Conservation (phyloP, 2,329 filamentous ascomycete species). For the Aspergillus fumigatus region DNA sequence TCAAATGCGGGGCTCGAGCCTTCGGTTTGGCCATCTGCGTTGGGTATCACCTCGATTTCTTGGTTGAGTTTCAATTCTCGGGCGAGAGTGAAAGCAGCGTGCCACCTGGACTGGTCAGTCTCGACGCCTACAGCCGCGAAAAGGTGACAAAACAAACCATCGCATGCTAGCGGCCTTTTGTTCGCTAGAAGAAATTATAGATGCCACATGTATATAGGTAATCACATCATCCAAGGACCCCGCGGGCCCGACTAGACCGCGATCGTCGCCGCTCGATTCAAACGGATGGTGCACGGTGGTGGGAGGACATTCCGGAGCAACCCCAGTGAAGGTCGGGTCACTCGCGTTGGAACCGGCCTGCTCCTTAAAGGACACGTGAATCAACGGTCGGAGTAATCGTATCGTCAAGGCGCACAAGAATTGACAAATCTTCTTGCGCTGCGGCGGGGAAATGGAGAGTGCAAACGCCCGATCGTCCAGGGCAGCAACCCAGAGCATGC, state of each 20-base stretch:
- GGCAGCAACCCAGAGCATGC: constrained; percentile 96
- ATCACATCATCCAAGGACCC: constrained; percentile 82
- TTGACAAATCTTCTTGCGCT: constrained; percentile 79
- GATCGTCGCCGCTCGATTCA: constrained; percentile 54
- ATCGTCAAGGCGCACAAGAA: constrained; percentile 83
- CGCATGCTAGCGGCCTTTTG: constrained; percentile 90
- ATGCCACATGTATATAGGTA: constrained; percentile 88
- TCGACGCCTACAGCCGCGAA: not conserved
- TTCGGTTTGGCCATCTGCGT: constrained; percentile 25
- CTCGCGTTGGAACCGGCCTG: constrained; percentile 41
- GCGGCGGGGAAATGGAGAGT: constrained; percentile 75
- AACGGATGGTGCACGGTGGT: constrained; percentile 55
- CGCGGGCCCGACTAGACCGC: constrained; percentile 48
- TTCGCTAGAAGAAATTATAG: constrained; percentile 87
- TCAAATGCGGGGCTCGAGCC: constrained; percentile 31
- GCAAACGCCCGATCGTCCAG: constrained; percentile 86
- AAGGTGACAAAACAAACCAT: constrained; percentile 49
- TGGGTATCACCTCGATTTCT: constrained; percentile 55
- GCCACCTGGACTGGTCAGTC: constrained; percentile 54
- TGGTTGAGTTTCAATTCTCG: constrained; percentile 82
- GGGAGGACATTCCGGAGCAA: constrained; percentile 72
- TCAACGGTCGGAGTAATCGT: constrained; percentile 75
- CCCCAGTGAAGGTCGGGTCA: constrained; percentile 50
- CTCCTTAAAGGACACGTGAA: constrained; percentile 63
- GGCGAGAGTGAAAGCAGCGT: constrained; percentile 85